phyloP scores from a whole-genome alignment of 352 stramenopile species.

The Phytophthora lateralis region DNA sequence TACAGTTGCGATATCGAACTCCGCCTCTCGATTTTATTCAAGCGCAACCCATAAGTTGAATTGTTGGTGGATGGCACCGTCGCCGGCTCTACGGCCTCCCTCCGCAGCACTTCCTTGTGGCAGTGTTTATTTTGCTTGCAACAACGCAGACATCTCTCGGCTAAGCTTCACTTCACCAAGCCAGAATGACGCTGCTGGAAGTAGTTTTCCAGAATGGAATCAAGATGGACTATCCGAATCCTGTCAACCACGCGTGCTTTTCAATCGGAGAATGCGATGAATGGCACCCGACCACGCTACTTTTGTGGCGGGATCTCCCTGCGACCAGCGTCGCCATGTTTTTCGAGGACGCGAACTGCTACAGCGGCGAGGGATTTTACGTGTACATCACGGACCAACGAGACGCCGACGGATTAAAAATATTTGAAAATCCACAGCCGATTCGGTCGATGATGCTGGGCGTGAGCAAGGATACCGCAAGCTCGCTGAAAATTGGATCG shows the following conservation, averaged over 20 bases:
- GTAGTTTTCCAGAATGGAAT: background rate
- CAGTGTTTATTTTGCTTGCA: background rate
- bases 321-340: background rate
- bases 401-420: background rate
- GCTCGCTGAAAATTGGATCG: background rate
- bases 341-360: constrained; percentile 5
- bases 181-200: background rate
- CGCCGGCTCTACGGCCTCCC: background rate
- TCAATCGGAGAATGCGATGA: constrained; percentile 3
- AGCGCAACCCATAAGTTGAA: background rate
- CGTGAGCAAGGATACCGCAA: background rate
- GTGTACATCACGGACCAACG: background rate
- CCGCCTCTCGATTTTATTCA: too few species aligned
- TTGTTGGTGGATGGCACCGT: background rate
- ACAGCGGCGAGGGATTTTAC: constrained; percentile 1
- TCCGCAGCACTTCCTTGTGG: background rate
- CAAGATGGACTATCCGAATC: constrained; percentile 8
- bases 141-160: background rate
- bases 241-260: constrained; percentile 1
- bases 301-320: constrained; percentile 1
- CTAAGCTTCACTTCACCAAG: background rate
- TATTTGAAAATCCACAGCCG: background rate
- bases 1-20: too few species aligned
- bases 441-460: constrained; percentile 2
- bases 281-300: background rate